These are phyloP conservation scores for Penicillium paradoxum DNA, from an alignment of 495 filamentous ascomycete species.

Conservation along the genomic window DNA sequence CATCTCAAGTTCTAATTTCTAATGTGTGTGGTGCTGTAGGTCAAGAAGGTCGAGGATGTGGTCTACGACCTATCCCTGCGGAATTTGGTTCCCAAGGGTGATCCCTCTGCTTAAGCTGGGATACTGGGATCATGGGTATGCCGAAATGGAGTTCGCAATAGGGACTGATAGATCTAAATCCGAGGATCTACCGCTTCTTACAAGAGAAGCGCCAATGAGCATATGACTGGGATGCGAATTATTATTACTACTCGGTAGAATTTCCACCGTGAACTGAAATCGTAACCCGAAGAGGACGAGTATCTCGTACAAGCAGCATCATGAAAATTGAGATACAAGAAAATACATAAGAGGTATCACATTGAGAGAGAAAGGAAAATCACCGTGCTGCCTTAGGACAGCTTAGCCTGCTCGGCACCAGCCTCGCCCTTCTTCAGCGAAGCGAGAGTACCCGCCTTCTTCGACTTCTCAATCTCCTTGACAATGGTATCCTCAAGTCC, in stretches of 20 bases:
- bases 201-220: no score
- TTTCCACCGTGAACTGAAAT: not conserved
- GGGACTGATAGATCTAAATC: not conserved
- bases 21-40: slow-evolving; percentile 32
- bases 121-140: not conserved
- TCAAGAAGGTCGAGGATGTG: slow-evolving; percentile 97
- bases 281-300: not conserved
- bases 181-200: not conserved
- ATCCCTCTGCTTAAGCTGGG: slow-evolving; percentile 10
- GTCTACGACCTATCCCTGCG: slow-evolving; percentile 90
- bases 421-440: slow-evolving; percentile 19
- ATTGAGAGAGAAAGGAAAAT: slow-evolving; percentile 1
- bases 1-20: not conserved
- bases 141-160: not conserved
- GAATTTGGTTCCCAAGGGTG: slow-evolving; percentile 62
- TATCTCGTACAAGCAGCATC: not conserved
- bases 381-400: slow-evolving; percentile 9
- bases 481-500: slow-evolving; percentile 66
- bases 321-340: slow-evolving; percentile 9
- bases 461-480: slow-evolving; percentile 60
- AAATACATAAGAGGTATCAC: slow-evolving; percentile 5
- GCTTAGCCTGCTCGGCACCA: slow-evolving; percentile 16
- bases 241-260: not conserved
- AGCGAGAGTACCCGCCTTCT: slow-evolving; percentile 29
- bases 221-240: no score